Base-by-base conservation (phyloP, 805 yeast genomes). In the Lipomyces chichibuensis region DNA sequence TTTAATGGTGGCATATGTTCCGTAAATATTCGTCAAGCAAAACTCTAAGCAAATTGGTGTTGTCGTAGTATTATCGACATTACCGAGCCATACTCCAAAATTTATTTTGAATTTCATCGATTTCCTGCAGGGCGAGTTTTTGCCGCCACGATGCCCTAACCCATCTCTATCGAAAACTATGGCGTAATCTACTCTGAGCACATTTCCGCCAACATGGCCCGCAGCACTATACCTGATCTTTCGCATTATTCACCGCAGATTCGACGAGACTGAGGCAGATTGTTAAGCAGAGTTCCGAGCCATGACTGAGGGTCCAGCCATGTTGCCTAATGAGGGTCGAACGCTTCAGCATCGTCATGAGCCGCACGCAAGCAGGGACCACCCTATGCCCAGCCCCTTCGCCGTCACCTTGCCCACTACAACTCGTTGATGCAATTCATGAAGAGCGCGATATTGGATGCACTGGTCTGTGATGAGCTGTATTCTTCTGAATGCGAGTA, bases 1-100 rank as follows among this genome's bases (percentile, higher is more conserved):
- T 84, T 86, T 3, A 89, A 82, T 91, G 89, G 33, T 2, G 69
- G 43, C 71, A 67, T 67, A 20, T 49, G 37, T 39, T 43, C 3
- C 23, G 9, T 6, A 43, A 43, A 2, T 17, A 2, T n/a, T n/a
- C 1, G 25, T 17, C 9, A n/a, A 43, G 11, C 20, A 43, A 37
- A 37, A 37, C 11, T 43, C 20, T 13, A 7, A 4, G 9, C n/a
- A 17, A 7, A 43, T n/a, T 0, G 3, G 23, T 43, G 49, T 43
- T 37, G 17, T 2, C 17, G 17, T 37, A 17, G 43, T 37, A 37
- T 37, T 37, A 29, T 29, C 43, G 17, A 37, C 5, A 13, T 37
- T 37, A 9, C 43, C 17, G 17, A 13, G 43, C n/a, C 17, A 29
- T 29, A 29, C 32, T 29, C 1, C 32, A 29, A 0, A 5, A 11